Evolutionary conservation across 2,329 filamentous ascomycete genomes (phyloP).

Genomic region (Celoporthe dispersa): DNA sequence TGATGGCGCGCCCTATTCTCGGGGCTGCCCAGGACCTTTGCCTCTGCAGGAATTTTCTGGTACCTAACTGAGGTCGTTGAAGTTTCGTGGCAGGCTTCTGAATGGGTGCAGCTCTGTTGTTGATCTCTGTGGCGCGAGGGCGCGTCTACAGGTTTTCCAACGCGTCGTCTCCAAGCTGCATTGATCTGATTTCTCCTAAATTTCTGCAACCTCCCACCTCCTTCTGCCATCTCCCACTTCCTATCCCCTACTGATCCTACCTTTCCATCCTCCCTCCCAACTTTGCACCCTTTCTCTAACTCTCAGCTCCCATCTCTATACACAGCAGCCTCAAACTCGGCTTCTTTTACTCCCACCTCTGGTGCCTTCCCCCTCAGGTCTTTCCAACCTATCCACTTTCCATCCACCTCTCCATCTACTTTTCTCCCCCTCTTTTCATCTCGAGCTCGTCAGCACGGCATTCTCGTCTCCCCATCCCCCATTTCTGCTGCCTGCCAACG

Average conservation of each 20-base stretch:
- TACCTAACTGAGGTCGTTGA: neutral
- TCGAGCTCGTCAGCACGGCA: neutral
- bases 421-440: neutral
- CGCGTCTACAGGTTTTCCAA: neutral
- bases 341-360: no score
- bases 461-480: neutral
- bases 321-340: no score
- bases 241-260: no score
- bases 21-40: neutral
- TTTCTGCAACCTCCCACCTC: no score
- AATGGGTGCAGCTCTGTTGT: neutral
- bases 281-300: no score
- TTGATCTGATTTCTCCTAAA: neutral
- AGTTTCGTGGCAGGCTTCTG: neutral
- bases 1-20: neutral
- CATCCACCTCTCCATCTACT: no score
- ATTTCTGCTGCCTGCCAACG: neutral
- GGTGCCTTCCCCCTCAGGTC: no score
- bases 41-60: neutral
- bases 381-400: no score
- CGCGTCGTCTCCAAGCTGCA: neutral
- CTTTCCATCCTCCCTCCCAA: no score
- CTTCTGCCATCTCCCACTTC: no score
- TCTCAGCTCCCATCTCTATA: no score
- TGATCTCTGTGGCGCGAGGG: neutral